Percentiles rank a stretch among this genome's conserved stretches.
Conservation (phyloP, 2,329 filamentous ascomycete genomes). For the Ophiostoma himal-ulmi region DNA sequence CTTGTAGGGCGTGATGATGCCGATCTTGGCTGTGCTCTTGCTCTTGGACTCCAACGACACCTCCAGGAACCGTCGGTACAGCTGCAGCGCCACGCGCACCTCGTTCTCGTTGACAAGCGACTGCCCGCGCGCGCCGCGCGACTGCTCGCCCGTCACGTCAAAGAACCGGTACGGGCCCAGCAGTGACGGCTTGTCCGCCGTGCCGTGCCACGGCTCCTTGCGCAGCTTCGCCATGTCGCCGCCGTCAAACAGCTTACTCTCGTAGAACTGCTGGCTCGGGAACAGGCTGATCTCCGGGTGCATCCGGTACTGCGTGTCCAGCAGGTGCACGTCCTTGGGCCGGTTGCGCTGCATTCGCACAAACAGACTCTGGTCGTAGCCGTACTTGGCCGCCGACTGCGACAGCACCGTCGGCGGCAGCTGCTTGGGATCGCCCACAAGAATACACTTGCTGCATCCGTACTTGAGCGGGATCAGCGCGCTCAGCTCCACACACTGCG, state of each 20-base stretch:
- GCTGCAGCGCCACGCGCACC: constrained; percentile 74
- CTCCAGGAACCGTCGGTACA: constrained; percentile 68
- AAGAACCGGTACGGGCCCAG: constrained; percentile 96
- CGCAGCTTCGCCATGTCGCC: constrained; percentile 73
- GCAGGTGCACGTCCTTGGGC: constrained; percentile 78
- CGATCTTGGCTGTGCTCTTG: constrained; percentile 60
- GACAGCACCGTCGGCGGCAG: constrained; percentile 93
- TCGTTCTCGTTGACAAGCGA: constrained; percentile 88
- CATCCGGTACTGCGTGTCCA: constrained; percentile 99
- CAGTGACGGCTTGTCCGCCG: constrained; percentile 50
- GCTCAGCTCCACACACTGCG: constrained; percentile 95
- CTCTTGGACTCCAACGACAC: too few species aligned
- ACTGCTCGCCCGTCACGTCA: constrained; percentile 84
- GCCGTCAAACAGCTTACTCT: constrained; percentile 78
- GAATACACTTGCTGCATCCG: constrained; percentile 90
- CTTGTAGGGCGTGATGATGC: constrained; percentile 97
- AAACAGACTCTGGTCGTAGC: constrained; percentile 97
- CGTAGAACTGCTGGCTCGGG: constrained; percentile 88
- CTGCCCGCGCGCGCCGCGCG: constrained; percentile 72
- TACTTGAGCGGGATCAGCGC: constrained; percentile 97
- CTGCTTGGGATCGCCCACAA: constrained; percentile 97
- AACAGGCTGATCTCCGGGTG: constrained; percentile 93
- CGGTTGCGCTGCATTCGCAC: constrained; percentile 96
- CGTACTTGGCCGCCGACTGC: constrained; percentile 82
- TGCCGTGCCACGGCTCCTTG: constrained; percentile 72